Evolutionary conservation across 108 stramenopile genomes (phyloP).

Genomic region (Nitzschia palea): DNA sequence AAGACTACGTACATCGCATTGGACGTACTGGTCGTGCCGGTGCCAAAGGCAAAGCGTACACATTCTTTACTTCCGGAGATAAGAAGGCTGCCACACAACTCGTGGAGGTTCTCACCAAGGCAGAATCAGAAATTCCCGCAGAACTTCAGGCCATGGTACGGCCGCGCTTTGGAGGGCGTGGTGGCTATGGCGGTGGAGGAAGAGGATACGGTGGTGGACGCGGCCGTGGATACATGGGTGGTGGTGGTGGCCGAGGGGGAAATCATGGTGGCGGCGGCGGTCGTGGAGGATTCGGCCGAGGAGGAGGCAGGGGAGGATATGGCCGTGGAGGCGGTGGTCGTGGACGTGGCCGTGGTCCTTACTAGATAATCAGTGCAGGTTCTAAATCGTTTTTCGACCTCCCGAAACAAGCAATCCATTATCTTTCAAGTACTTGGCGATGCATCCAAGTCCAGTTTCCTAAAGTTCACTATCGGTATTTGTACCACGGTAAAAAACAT

Average conservation of each 20-base stretch:
- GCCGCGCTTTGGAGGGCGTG: slow-evolving; percentile 52
- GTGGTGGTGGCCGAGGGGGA: slow-evolving; percentile 56
- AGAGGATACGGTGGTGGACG: slow-evolving; percentile 34
- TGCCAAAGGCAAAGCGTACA: slow-evolving; percentile 87
- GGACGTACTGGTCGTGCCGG: slow-evolving; percentile 95
- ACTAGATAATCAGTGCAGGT: neutral
- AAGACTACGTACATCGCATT: slow-evolving; percentile 95
- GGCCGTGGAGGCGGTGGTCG: slow-evolving; percentile 24
- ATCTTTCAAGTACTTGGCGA: no score
- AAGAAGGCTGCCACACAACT: slow-evolving; percentile 79
- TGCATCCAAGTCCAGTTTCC: no score
- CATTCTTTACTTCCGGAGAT: slow-evolving; percentile 89
- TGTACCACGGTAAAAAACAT: no score
- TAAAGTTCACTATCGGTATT: no score
- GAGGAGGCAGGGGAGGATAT: slow-evolving; percentile 32
- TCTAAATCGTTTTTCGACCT: no score
- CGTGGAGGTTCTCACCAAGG: slow-evolving; percentile 82
- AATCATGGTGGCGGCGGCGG: slow-evolving; percentile 44
- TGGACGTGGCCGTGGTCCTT: slow-evolving; percentile 17
- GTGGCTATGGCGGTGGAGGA: slow-evolving; percentile 58
- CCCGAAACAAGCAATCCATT: no score
- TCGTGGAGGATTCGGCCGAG: slow-evolving; percentile 38
- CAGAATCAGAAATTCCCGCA: slow-evolving; percentile 77
- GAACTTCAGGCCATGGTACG: slow-evolving; percentile 80
- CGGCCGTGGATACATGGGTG: slow-evolving; percentile 55